Base-by-base conservation (phyloP, 31 red algal genomes). In the Asparagopsis taxiformis region DNA sequence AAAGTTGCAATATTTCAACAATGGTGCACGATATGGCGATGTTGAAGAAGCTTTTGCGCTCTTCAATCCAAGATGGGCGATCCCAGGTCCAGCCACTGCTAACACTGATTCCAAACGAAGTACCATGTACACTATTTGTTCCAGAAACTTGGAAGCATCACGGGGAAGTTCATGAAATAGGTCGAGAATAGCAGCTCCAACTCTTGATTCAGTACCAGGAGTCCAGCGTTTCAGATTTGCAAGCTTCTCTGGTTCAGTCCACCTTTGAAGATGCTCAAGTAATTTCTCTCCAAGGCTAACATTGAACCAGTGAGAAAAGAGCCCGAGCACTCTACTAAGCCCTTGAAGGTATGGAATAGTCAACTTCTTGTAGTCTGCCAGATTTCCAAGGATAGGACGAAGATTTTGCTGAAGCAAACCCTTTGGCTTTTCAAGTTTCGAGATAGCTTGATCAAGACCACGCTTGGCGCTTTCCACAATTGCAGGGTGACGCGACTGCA, bases 261-360 rank as follows among this genome's bases (percentile, higher is more conserved):
- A 98, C 39, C 77, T 87, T 41, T 93, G 77, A 50, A 99, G 70
- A 64, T 99, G 97, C 76, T 99, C 89, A 10, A 99, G 53, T 16
- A 99, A 80, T 60, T 91, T 94, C 31, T 99, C 97, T 17, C 89
- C 93, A 9, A 99, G 72, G 39, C 71, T 87, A 0, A 95, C 68
- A 70, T 99, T 99, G 57, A 99, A 99, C 92, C 97, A 99, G 51
- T 87, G 68, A 17, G 87, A 95, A 30, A 99, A 90, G 5, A 96
- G 71, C 43, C 92, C 91, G 21, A 99, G 59, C n/a, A 95, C 93
- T 53, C 92, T 55, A 48, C 88, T 81, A 31, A 99, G 50, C 1
- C 88, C 88, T 49, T 82, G 74, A 17, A 95, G 37, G 60, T 96
- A 99, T 23, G 75, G 77, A 55, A 95, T 84, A 11, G 66, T 85